A percentile compares a stretch with the other conserved stretches of the same genome.
Conservation (phyloP, 495 filamentous ascomycete genomes). For the Aspergillus mulundensis region DNA sequence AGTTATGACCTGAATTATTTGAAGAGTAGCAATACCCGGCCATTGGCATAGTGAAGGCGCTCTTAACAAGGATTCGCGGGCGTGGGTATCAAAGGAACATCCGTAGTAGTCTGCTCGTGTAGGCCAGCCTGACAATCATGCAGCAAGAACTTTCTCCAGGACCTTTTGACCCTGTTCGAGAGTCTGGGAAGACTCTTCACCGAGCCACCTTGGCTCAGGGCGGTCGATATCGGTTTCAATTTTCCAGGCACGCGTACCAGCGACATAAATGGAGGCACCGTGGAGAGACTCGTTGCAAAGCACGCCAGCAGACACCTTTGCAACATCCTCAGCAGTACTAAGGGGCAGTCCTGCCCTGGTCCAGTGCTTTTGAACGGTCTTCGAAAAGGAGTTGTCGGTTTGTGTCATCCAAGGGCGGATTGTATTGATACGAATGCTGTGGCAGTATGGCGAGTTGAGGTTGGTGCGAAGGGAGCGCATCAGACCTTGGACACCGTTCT, state of each 20-base stretch:
- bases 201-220: constrained; percentile 42
- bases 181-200: constrained; percentile 32
- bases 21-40: no score
- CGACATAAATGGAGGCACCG: constrained; percentile 45
- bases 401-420: constrained; percentile 54
- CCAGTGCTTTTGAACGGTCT: constrained; percentile 42
- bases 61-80: no score
- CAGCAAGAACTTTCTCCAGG: constrained; percentile 14
- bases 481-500: constrained; percentile 48
- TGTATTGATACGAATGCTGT: constrained; percentile 47
- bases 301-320: constrained; percentile 38
- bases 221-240: constrained; percentile 44
- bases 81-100: constrained; percentile 1
- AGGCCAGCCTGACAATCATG: constrained; percentile 4
- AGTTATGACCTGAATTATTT: no score
- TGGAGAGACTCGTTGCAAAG: constrained; percentile 34
- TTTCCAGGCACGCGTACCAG: constrained; percentile 47
- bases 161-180: constrained; percentile 36
- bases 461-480: constrained; percentile 44
- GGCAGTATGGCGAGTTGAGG: constrained; percentile 33
- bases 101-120: background rate
- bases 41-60: no score
- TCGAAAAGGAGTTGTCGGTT: constrained; percentile 33
- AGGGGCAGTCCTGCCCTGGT: constrained; percentile 39
- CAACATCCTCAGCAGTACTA: constrained; percentile 43